Conservation (phyloP, 1,139 yeast species). For the Pichia inconspicua region DNA sequence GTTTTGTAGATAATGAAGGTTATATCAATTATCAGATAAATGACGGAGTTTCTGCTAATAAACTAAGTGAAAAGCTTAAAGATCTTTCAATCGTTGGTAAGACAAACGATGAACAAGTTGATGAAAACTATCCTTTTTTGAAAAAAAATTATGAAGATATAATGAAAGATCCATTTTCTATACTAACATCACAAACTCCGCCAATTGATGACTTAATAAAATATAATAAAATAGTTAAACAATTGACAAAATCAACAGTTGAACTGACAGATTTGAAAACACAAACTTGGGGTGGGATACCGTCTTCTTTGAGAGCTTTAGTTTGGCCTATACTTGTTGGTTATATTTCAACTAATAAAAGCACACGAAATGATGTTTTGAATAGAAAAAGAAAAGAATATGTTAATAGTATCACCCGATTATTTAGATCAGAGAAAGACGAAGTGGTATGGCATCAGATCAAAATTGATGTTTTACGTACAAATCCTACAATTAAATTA, state of each 20-base stretch:
- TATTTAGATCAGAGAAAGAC: conserved; percentile 56
- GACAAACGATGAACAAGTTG: conserved; percentile 7
- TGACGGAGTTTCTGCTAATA: background rate
- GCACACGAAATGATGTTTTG: conserved; percentile 63
- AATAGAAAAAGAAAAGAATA: conserved; percentile 83
- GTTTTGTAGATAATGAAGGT: background rate
- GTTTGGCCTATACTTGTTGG: conserved; percentile 90
- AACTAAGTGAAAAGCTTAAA: background rate
- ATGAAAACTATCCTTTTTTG: conserved; percentile 21
- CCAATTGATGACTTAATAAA: conserved; percentile 38
- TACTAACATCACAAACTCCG: conserved; percentile 34
- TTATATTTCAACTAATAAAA: conserved; percentile 77
- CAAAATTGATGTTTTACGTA: conserved; percentile 88
- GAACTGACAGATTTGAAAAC: conserved; percentile 62
- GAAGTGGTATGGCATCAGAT: conserved; percentile 92
- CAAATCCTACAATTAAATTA: conserved; percentile 76
- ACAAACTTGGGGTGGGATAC: conserved; percentile 92
- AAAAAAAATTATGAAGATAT: conserved; percentile 23
- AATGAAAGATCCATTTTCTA: conserved; percentile 31
- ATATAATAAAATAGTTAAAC: conserved; percentile 57
- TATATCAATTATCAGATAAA: background rate
- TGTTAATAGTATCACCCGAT: conserved; percentile 54
- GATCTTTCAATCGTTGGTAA: background rate
- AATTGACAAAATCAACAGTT: conserved; percentile 55
- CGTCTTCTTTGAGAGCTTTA: conserved; percentile 68